These are phyloP conservation scores for Helicocarpus griseus DNA, from an alignment of 2,329 filamentous ascomycete genomes.

Conservation along the genomic window DNA sequence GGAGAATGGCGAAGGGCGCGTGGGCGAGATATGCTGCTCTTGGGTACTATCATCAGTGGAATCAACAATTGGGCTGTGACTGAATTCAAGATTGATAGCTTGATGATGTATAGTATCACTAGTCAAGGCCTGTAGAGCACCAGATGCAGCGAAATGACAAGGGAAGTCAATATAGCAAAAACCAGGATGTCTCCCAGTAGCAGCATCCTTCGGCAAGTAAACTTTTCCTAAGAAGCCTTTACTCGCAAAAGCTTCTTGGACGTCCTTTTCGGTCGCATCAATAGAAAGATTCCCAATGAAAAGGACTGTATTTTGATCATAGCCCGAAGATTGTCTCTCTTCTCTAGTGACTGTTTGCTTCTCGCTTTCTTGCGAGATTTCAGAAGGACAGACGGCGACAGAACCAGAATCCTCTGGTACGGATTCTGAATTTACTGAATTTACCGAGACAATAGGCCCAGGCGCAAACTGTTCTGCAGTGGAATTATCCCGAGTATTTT, in stretches of 20 bases:
- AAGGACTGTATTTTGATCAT: slow-evolving; percentile 15
- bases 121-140: slow-evolving; percentile 28
- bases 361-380: background rate
- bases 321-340: background rate
- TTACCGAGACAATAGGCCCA: background rate
- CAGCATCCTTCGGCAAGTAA: slow-evolving; percentile 24
- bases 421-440: background rate
- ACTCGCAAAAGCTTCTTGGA: slow-evolving; percentile 28
- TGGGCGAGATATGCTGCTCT: background rate
- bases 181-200: slow-evolving; percentile 27
- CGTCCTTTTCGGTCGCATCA: slow-evolving; percentile 26
- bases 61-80: slow-evolving; percentile 14
- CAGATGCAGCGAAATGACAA: slow-evolving; percentile 25
- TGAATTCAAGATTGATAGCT: slow-evolving; percentile 31
- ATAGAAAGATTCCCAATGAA: slow-evolving; percentile 34
- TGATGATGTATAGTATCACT: slow-evolving; percentile 30
- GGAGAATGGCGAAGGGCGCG: background rate
- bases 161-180: slow-evolving; percentile 32
- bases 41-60: background rate
- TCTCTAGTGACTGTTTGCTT: background rate
- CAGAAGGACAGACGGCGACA: no score
- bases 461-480: background rate
- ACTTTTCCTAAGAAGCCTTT: slow-evolving; percentile 29
- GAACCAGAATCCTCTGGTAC: background rate
- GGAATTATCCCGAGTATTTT: background rate